phyloP scores from a whole-genome alignment of 1,284 basidiomycete genomes.

The Hemileia vastatrix region DNA sequence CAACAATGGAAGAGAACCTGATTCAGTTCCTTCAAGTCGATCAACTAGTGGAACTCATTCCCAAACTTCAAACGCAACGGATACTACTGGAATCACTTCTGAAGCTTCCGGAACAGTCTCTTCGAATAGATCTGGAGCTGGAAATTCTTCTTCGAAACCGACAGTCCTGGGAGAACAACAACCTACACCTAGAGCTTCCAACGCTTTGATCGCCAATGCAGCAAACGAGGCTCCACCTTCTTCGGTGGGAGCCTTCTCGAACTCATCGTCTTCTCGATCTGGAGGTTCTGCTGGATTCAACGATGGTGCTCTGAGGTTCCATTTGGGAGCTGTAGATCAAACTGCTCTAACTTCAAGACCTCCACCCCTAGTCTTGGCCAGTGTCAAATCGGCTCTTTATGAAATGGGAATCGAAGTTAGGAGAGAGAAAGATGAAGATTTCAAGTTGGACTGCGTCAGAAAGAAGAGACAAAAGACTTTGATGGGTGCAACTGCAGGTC shows the following conservation, averaged over 20 bases:
- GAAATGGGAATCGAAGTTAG: slow-evolving; percentile 85
- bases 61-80: slow-evolving; percentile 15
- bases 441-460: slow-evolving; percentile 39
- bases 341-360: slow-evolving; percentile 74
- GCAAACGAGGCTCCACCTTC: not conserved
- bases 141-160: not conserved
- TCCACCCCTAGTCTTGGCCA: slow-evolving; percentile 76
- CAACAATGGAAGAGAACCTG: not conserved
- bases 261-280: not conserved
- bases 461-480: slow-evolving; percentile 41
- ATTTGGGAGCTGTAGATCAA: slow-evolving; percentile 87
- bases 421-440: slow-evolving; percentile 70
- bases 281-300: slow-evolving; percentile 34
- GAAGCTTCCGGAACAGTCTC: not conserved
- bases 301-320: slow-evolving; percentile 63
- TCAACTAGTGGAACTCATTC: slow-evolving; percentile 38
- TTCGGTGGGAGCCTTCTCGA: not conserved
- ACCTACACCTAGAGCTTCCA: slow-evolving; percentile 33
- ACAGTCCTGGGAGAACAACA: slow-evolving; percentile 26
- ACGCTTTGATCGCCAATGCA: slow-evolving; percentile 4
- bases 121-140: not conserved
- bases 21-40: slow-evolving; percentile 33
- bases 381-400: slow-evolving; percentile 68
- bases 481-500: slow-evolving; percentile 22
- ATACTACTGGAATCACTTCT: slow-evolving; percentile 5